These are phyloP conservation scores for Neophaeococcomyces aloes DNA, from an alignment of 2,329 filamentous ascomycete genomes.

Conservation along the genomic window DNA sequence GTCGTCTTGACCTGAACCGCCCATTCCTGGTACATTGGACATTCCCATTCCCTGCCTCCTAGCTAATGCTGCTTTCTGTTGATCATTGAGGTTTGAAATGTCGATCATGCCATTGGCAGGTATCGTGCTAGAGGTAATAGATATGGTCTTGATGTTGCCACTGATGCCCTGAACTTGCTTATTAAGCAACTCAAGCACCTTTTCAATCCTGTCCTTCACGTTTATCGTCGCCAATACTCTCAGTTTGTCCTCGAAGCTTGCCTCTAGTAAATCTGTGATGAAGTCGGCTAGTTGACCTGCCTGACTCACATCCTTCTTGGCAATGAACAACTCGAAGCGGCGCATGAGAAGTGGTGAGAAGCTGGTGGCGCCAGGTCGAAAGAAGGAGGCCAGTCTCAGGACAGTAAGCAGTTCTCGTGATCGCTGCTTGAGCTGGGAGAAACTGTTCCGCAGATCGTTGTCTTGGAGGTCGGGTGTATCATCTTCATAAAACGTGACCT, in stretches of 20 bases:
- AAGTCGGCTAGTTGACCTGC: conserved; percentile 86
- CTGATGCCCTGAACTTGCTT: conserved; percentile 76
- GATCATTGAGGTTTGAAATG: conserved; percentile 40
- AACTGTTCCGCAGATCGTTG: conserved; percentile 56
- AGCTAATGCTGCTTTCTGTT: conserved; percentile 35
- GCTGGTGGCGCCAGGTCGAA: conserved; percentile 57
- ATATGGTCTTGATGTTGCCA: conserved; percentile 74
- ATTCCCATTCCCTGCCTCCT: conserved; percentile 35
- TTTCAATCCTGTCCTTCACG: conserved; percentile 64
- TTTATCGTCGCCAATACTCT: conserved; percentile 72
- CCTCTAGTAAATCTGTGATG: conserved; percentile 86
- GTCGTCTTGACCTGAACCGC: conserved; percentile 39
- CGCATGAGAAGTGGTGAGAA: conserved; percentile 78
- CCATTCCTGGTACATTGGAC: conserved; percentile 32
- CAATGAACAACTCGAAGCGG: conserved; percentile 77
- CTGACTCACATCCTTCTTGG: conserved; percentile 67
- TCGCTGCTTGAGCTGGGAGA: conserved; percentile 69
- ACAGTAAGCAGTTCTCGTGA: conserved; percentile 79
- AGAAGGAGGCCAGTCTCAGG: conserved; percentile 71
- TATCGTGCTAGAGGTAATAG: conserved; percentile 57
- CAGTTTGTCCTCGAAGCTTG: conserved; percentile 82
- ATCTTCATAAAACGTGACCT: conserved; percentile 61
- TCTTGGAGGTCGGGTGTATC: conserved; percentile 42
- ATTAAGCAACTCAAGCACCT: conserved; percentile 72
- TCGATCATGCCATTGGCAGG: conserved; percentile 51